These are phyloP conservation scores for Apostasia ramifera DNA, from an alignment of 106 monocot genomes.

Conservation along the genomic window DNA sequence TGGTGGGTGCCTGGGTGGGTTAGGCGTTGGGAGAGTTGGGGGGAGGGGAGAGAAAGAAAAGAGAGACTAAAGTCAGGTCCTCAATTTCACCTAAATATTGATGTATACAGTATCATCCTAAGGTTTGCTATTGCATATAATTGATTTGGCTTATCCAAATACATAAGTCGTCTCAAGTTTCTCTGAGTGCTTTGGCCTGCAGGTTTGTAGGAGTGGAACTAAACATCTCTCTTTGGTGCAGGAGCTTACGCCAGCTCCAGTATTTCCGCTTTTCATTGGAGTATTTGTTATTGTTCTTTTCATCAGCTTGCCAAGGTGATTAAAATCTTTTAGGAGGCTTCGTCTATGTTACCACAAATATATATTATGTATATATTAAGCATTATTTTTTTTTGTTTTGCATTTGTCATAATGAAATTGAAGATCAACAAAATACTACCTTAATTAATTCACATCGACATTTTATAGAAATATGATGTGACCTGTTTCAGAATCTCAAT, in stretches of 20 bases:
- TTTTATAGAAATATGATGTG: no score
- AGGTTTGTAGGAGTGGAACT: neutral
- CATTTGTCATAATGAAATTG: no score
- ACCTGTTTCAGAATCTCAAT: no score
- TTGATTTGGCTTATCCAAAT: neutral
- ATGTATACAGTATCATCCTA: neutral
- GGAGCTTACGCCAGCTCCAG: conserved; percentile 84
- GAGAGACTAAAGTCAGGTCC: neutral
- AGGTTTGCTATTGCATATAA: neutral
- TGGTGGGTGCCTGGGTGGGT: no score
- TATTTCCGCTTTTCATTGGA: conserved; percentile 72
- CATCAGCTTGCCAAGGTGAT: conserved; percentile 88
- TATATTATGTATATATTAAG: neutral
- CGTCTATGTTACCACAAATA: neutral
- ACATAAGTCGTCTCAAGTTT: no score
- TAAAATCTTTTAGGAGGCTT: neutral
- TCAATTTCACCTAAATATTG: neutral
- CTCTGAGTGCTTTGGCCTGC: neutral
- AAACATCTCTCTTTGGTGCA: conserved; percentile 19
- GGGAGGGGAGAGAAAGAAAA: neutral
- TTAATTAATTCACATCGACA: no score
- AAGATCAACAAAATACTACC: no score
- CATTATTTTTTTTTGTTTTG: neutral
- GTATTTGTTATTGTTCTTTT: conserved; percentile 64
- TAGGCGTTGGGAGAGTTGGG: neutral